Evolutionary conservation across 1,284 basidiomycete species (phyloP), one percentile per base, ranked within the genome.

Genomic region (Ustilago nuda): DNA sequence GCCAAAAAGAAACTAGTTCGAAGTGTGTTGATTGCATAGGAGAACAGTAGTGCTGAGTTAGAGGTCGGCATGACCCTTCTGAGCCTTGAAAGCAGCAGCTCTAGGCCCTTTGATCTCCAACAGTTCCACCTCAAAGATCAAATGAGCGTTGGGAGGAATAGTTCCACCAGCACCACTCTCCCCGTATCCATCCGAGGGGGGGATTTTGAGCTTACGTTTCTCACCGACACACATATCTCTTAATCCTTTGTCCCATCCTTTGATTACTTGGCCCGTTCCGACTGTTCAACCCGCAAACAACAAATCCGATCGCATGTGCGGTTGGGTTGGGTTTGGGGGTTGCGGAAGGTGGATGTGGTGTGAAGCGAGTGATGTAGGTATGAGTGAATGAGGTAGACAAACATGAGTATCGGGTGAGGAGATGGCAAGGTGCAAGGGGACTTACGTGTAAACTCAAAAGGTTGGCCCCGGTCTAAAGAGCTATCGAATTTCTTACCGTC

Each of bases 191-290:
- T 76, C 67, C 72, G 59, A 13, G 5, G 81, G 76, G 0, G 81
- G 78, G 70, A 85, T 82, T 65, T 80, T 77, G 55, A 98, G 89
- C n/a, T 89, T 93, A 52, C 95, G 91, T 89, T 94, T 95, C 88
- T 98, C 95, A 66, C 90, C 89, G 39, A 93, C 85, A 86, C 95
- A 98, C 92, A 97, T 95, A 80, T 91, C 88, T 17, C 88, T 79
- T 17, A 90, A 81, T 17, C 89, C 87, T 48, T 84, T 76, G 64
- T 88, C 87, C 87, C 87, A 88, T 1, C 87, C 93, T 78, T 88
- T 88, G 85, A 94, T 94, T 51, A 94, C 93, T 81, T 93, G 92
- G 9, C 92, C 92, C 48, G 88, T 86, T 59, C 93, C 93, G 45
- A 94, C 92, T 93, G 63, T 45, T 41, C 13, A 9, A 11, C 0